phyloP scores from a whole-genome alignment of 1,139 yeast genomes.

The Debaryomyces coudertii region DNA sequence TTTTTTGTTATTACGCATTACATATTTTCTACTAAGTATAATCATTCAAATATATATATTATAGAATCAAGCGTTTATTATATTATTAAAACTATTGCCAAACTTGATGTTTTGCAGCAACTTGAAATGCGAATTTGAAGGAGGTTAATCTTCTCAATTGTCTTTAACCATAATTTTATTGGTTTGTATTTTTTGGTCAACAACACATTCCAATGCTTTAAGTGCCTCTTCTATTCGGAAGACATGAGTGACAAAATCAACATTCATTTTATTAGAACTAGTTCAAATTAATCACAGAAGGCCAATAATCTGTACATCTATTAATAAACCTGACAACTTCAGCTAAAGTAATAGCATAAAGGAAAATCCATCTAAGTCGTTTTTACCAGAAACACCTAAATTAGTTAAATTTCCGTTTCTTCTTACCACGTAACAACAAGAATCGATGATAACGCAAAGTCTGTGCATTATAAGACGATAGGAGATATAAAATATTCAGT shows the following conservation, averaged over 20 bases:
- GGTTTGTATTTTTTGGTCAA: conserved; percentile 23
- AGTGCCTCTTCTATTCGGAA: conserved; percentile 31
- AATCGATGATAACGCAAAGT: conserved; percentile 30
- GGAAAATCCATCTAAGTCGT: conserved; percentile 37
- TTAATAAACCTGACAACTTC: conserved; percentile 41
- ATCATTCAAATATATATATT: too few relatives aligned
- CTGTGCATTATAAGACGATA: conserved; percentile 33
- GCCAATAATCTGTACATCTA: conserved; percentile 44
- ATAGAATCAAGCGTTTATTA: too few relatives aligned
- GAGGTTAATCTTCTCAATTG: conserved; percentile 5
- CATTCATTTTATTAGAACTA: conserved; percentile 27
- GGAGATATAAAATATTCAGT: conserved; percentile 27
- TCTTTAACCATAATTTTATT: conserved; percentile 17
- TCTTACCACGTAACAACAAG: conserved; percentile 35
- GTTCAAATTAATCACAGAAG: conserved; percentile 30
- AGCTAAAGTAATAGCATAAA: conserved; percentile 41
- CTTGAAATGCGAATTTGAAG: not conserved
- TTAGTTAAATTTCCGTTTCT: conserved; percentile 35
- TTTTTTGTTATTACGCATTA: too few relatives aligned
- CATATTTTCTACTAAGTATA: too few relatives aligned
- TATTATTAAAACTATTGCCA: too few relatives aligned
- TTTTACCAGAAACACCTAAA: conserved; percentile 38
- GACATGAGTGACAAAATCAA: conserved; percentile 31
- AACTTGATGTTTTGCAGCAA: not conserved
- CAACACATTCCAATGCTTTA: conserved; percentile 27